Base-by-base conservation (phyloP, 352 stramenopile genomes). In the Peronosclerospora sorghi region DNA sequence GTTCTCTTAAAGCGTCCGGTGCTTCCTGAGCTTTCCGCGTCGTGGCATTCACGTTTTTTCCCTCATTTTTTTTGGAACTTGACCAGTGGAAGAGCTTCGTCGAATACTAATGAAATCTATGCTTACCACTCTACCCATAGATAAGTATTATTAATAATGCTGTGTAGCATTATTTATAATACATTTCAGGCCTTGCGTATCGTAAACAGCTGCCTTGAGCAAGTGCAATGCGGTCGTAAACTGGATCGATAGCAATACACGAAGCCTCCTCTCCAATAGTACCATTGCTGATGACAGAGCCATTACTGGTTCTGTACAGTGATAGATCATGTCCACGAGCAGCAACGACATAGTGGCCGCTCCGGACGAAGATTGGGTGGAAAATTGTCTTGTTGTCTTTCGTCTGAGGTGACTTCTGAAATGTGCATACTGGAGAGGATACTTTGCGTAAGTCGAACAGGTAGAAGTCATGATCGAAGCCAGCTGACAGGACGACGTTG, bases 391-490 rank as follows among this genome's bases (percentile, higher is more conserved):
- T 58, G 24, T 48, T 51, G 34, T 39, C 48, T 15, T 35, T 51
- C 15, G 49, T 30, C n/a, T 56, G 41, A 2, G 36, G 32, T 8
- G 57, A 28, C 2, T 62, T 53, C 2, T 36, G 37, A 39, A 78
- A 64, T 0, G 54, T 67, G n/a, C 63, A 70, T 1, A 72, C 18
- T 5, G 69, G 66, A 35, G 32, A 36, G 1, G 45, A 47, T 14
- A 54, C 34, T 2, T 65, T 58, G 5, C 69, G 54, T 14, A 82
- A 37, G 28, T 82, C 69, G 29, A 70, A 70, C 21, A 82, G 39
- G 37, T 70, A 67, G 35, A 82, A 62, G 13, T 66, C 41, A 6
- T 60, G 43, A 14, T 78, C 66, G 41, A 76, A 76, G 8, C 66
- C 61, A 38, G 69, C 63, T 12, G 60, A 68, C 8, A 78, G 13